phyloP scores from a whole-genome alignment of 257 asterid genomes.

The Sherardia arvensis region DNA sequence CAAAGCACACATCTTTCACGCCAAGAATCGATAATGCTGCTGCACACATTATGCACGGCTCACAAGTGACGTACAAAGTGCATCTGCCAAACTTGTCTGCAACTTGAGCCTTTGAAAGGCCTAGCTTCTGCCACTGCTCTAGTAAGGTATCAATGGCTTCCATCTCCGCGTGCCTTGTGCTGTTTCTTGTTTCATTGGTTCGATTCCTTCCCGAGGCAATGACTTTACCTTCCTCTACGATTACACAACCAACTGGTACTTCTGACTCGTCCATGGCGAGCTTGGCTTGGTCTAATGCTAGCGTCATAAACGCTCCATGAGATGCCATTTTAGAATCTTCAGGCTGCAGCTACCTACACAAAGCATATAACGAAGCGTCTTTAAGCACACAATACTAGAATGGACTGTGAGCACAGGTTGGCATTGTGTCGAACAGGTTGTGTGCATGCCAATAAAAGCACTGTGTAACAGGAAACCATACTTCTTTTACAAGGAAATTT shows the following conservation, averaged over 20 bases:
- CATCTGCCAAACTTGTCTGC: constrained; percentile 54
- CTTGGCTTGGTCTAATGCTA: constrained; percentile 72
- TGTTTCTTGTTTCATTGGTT: too few relatives aligned
- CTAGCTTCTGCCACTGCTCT: constrained; percentile 55
- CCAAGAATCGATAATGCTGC: constrained; percentile 75
- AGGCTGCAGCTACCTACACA: too few relatives aligned
- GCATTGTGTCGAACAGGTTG: too few relatives aligned
- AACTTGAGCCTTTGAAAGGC: constrained; percentile 44
- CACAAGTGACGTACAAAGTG: constrained; percentile 80
- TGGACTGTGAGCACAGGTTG: too few relatives aligned
- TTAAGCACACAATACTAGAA: too few relatives aligned
- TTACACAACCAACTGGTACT: constrained; percentile 88
- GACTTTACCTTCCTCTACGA: constrained; percentile 54
- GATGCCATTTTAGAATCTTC: constrained; percentile 31
- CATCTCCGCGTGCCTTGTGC: constrained; percentile 21
- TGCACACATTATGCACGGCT: constrained; percentile 98
- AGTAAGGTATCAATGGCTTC: constrained; percentile 87
- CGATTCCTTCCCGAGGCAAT: constrained; percentile 27
- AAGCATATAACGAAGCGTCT: too few relatives aligned
- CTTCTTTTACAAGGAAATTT: too few relatives aligned
- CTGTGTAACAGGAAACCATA: too few relatives aligned
- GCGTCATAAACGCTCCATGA: constrained; percentile 42
- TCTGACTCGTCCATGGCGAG: constrained; percentile 64
- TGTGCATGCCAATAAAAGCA: too few relatives aligned
- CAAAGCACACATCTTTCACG: constrained; percentile 60